Base-by-base conservation (phyloP, 495 filamentous ascomycete species). In the Entonaema liquescens region DNA sequence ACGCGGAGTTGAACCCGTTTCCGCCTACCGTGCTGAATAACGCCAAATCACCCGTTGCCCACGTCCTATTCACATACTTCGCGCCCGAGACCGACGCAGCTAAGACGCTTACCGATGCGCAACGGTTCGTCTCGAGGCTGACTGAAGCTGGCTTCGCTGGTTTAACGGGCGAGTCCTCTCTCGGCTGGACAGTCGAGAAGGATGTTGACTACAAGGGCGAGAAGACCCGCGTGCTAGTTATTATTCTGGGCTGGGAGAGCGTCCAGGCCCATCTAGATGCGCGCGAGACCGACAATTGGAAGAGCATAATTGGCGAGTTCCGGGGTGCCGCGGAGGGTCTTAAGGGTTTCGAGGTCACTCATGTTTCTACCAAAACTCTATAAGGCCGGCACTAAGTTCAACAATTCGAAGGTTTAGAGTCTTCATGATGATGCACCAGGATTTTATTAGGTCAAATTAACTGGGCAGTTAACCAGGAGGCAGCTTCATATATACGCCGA, bases 231-330 rank as follows among this genome's bases (percentile, higher is more conserved):
- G 70, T 40, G 28, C 49, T 68, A 17, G 50, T 65, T 13, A 13
- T 49, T 7, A n/a, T 72, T 2, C 1, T 61, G n/a, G 70, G 70
- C 9, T 72, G 70, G 70, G 55, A 72, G 59, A 72, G 64, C 65
- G 64, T 68, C 8, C 53, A 63, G 6, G 70, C 70, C 13, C 59
- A 72, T 31, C 9, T 40, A 19, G 54, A 53, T 15, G 69, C 55
- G 11, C 44, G 60, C 25, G 55, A 55, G 4, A 60, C 59, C 0
- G 70, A 65, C 0, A n/a, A 35, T 0, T 68, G 31, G 23, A 54
- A 53, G 36, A 52, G 25, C 17, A 2, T 52, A 4, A 44, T 68
- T 9, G 38, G 36, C 13, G 55, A 57, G 21, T 72, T 68, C 60
- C 47, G 36, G 49, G 56, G 7, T 2, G 36, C 55, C 5, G 28